Conservation (phyloP, 345 rosid genomes). For the Leavenworthia alabamica region DNA sequence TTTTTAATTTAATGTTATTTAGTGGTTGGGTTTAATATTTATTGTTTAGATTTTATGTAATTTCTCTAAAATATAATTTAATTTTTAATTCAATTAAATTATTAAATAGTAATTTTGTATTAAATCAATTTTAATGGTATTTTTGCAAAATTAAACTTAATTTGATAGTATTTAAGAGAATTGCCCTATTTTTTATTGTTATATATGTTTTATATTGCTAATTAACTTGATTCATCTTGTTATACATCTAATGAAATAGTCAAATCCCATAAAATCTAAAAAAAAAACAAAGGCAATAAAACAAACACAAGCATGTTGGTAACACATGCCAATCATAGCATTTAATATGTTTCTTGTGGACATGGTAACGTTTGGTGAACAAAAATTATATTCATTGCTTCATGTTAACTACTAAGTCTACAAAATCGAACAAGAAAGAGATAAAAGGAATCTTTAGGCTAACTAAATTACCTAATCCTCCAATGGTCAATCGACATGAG, state of each 20-base stretch:
- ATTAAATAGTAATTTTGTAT: too few species aligned
- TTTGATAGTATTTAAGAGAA: too few species aligned
- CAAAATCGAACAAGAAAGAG: slow-evolving; percentile 1
- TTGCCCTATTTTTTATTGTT: too few species aligned
- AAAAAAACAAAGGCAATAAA: background rate
- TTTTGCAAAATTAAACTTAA: too few species aligned
- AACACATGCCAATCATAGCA: slow-evolving; percentile 34
- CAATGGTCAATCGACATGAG: slow-evolving; percentile 16
- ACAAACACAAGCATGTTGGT: slow-evolving; percentile 27
- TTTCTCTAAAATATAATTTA: too few species aligned
- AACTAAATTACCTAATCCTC: slow-evolving; percentile 11
- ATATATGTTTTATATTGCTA: background rate
- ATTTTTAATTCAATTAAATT: too few species aligned
- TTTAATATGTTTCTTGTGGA: slow-evolving; percentile 27
- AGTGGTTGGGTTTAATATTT: too few species aligned
- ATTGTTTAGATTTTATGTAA: too few species aligned
- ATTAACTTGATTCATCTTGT: background rate
- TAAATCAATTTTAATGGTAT: too few species aligned
- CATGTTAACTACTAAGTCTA: slow-evolving; percentile 19
- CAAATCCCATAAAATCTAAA: background rate
- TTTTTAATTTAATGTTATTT: too few species aligned
- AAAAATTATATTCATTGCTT: slow-evolving; percentile 30
- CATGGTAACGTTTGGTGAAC: slow-evolving; percentile 28
- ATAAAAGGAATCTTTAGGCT: background rate
- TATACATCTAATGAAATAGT: background rate